Conservation (phyloP, 768 basidiomycete species). For the Rubroboletus satanas region DNA sequence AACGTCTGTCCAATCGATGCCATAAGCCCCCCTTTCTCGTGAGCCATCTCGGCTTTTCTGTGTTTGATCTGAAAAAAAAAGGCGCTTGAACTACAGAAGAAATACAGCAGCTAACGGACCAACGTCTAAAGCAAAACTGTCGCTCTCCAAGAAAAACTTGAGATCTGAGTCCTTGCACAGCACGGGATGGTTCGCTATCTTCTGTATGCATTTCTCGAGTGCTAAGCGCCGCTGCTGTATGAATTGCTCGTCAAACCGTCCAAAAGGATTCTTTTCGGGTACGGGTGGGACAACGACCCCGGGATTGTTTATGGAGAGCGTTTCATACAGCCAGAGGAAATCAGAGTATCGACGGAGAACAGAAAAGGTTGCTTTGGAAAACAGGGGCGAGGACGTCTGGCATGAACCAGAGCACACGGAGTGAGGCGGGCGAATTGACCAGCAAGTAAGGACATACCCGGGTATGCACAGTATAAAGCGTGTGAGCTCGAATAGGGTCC, state of each 20-base stretch:
- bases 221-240: conserved; percentile 80
- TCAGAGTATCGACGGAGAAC: conserved; percentile 97
- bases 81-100: not conserved
- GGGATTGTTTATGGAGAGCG: conserved; percentile 84
- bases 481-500: conserved; percentile 90
- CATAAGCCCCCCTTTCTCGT: conserved; percentile 80
- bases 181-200: conserved; percentile 90
- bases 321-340: conserved; percentile 95
- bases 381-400: conserved; percentile 83
- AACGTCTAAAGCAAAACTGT: conserved; percentile 87
- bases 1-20: conserved; percentile 78
- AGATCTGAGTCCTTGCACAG: conserved; percentile 85
- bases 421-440: not conserved
- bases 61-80: conserved; percentile 70
- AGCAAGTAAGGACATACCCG: conserved; percentile 43
- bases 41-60: conserved; percentile 68
- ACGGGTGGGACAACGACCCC: conserved; percentile 96
- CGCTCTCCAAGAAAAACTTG: conserved; percentile 88
- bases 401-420: not conserved
- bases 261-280: conserved; percentile 92
- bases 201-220: conserved; percentile 87
- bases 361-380: conserved; percentile 79
- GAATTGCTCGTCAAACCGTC: conserved; percentile 90
- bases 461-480: conserved; percentile 95
- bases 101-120: conserved; percentile 29